Percentiles rank a stretch among this genome's conserved stretches.
phyloP scores from a whole-genome alignment of 73 alveolate genomes.

The Tetrahymena thermophila region DNA sequence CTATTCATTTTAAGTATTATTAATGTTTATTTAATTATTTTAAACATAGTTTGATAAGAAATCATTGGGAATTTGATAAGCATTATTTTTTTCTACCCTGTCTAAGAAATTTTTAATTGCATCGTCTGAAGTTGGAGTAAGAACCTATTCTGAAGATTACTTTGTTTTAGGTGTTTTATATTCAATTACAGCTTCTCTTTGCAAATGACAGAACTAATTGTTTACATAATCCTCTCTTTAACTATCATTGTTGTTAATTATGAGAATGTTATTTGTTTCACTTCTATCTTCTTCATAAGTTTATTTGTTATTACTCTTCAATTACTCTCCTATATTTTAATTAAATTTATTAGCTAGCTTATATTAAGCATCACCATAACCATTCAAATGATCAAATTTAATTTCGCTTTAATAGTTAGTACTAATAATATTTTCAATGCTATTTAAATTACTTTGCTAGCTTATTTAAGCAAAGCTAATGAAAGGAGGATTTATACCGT shows the following conservation, averaged over 20 bases:
- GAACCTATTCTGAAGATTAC: not conserved
- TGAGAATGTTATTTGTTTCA: not conserved
- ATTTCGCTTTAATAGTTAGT: not conserved
- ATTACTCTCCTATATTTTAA: not conserved
- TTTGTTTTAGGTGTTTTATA: not conserved
- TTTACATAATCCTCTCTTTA: not conserved
- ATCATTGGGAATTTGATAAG: not conserved
- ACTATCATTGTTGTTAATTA: not conserved
- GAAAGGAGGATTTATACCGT: not conserved
- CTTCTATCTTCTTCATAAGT: not conserved
- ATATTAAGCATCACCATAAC: not conserved
- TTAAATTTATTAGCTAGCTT: not conserved
- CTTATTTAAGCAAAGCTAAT: not conserved
- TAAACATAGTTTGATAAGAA: not conserved
- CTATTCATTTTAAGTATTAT: not conserved
- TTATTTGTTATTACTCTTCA: not conserved
- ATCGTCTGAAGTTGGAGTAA: not conserved
- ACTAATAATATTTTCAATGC: not conserved
- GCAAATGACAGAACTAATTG: not conserved
- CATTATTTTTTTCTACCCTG: not conserved
- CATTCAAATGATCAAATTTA: not conserved
- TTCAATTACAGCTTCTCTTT: not conserved
- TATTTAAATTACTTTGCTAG: not conserved
- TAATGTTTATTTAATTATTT: not conserved
- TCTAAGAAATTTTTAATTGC: not conserved